phyloP scores from a whole-genome alignment of 192 early-diverging fungal genomes.

The Bifiguratus adelaidae region DNA sequence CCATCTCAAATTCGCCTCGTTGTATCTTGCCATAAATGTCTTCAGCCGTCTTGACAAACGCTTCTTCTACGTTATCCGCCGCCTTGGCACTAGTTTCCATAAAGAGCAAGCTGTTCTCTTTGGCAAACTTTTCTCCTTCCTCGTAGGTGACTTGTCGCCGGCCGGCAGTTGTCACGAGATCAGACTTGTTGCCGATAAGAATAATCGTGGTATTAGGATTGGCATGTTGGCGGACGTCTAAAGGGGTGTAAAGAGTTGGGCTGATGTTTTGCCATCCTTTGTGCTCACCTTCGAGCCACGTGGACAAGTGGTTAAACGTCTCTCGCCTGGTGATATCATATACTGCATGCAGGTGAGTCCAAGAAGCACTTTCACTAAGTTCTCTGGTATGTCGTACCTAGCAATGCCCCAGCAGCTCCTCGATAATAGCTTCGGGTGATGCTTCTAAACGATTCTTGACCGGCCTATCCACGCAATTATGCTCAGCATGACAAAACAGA shows the following conservation, averaged over 20 bases:
- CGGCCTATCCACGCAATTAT: slow-evolving; percentile 30
- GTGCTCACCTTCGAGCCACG: slow-evolving; percentile 53
- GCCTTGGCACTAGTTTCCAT: slow-evolving; percentile 90
- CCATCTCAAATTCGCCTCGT: slow-evolving; percentile 59
- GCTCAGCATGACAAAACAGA: neutral
- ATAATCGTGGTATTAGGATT: slow-evolving; percentile 85
- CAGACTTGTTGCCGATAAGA: slow-evolving; percentile 88
- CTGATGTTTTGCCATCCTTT: neutral
- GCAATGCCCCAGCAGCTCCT: slow-evolving; percentile 65
- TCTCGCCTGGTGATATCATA: slow-evolving; percentile 79
- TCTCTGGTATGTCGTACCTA: slow-evolving; percentile 28
- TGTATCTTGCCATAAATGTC: slow-evolving; percentile 78
- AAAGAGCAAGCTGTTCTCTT: slow-evolving; percentile 76
- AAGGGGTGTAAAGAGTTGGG: neutral
- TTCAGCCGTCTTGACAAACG: slow-evolving; percentile 68
- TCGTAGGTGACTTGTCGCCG: slow-evolving; percentile 66
- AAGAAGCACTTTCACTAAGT: slow-evolving; percentile 8
- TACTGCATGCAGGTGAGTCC: slow-evolving; percentile 18
- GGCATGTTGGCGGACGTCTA: slow-evolving; percentile 78
- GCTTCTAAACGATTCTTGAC: slow-evolving; percentile 78
- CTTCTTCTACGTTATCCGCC: slow-evolving; percentile 74
- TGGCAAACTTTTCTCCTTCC: slow-evolving; percentile 83
- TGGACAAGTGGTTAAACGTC: slow-evolving; percentile 65
- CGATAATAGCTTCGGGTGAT: slow-evolving; percentile 81
- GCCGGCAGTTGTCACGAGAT: slow-evolving; percentile 70